phyloP scores from a whole-genome alignment of 2,329 filamentous ascomycete species.

The Cordyceps farinosa region DNA sequence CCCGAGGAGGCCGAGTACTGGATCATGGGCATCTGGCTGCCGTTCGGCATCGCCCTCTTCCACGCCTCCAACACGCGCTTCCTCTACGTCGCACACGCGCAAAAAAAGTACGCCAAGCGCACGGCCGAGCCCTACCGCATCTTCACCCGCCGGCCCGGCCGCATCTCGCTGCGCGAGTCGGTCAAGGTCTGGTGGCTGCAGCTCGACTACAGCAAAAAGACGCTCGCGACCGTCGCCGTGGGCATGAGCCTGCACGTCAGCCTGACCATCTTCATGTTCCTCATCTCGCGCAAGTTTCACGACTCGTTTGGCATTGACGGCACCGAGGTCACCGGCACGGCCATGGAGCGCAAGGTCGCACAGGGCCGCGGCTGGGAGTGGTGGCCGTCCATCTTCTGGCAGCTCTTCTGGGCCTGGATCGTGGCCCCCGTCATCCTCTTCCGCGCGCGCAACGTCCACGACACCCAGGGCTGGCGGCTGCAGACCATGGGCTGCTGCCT shows the following conservation, averaged over 20 bases:
- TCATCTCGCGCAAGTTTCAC: slow-evolving; percentile 64
- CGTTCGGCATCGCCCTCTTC: slow-evolving; percentile 62
- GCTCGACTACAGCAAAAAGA: slow-evolving; percentile 46
- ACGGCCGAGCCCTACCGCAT: slow-evolving; percentile 19
- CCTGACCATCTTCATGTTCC: slow-evolving; percentile 57
- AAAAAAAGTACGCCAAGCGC: slow-evolving; percentile 40
- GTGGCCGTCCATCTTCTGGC: slow-evolving; percentile 64
- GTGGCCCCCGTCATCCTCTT: slow-evolving; percentile 60
- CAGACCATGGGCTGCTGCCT: slow-evolving; percentile 56
- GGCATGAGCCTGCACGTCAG: slow-evolving; percentile 57
- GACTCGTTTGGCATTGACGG: slow-evolving; percentile 56
- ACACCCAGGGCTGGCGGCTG: slow-evolving; percentile 63
- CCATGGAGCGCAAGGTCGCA: slow-evolving; percentile 45
- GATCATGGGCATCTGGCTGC: slow-evolving; percentile 64
- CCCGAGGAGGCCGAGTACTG: slow-evolving; percentile 58
- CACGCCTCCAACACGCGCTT: slow-evolving; percentile 62
- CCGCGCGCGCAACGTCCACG: slow-evolving; percentile 56
- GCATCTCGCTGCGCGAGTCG: slow-evolving; percentile 26
- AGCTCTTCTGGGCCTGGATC: slow-evolving; percentile 60
- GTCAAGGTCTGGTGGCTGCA: slow-evolving; percentile 36
- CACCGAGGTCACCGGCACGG: slow-evolving; percentile 56
- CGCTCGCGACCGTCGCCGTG: slow-evolving; percentile 47
- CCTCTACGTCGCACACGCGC: slow-evolving; percentile 53
- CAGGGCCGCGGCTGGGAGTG: slow-evolving; percentile 62
- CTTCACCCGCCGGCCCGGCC: slow-evolving; percentile 21